Evolutionary conservation across 1,284 basidiomycete species (phyloP).

Genomic region (Apiotrichum montevideense): DNA sequence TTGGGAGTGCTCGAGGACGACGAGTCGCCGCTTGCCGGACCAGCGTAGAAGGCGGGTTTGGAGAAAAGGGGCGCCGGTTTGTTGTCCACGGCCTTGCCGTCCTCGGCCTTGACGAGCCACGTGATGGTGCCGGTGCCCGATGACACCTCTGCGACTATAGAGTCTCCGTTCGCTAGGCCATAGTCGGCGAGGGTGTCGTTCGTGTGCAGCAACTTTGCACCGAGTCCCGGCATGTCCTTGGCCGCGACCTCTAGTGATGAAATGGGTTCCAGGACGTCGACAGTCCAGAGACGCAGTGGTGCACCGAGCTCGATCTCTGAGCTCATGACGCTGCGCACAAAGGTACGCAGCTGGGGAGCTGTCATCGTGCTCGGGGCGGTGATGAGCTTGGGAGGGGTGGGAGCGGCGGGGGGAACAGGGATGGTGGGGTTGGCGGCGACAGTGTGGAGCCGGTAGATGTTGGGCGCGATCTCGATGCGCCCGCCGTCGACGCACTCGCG

Average conservation of each 20-base stretch:
- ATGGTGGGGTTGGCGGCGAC: conserved; percentile 17
- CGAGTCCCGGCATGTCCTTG: conserved; percentile 19
- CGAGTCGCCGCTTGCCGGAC: conserved; percentile 45
- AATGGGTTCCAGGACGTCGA: conserved; percentile 11
- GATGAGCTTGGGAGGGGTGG: conserved; percentile 6
- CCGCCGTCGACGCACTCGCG: conserved; percentile 49
- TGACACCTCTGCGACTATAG: conserved; percentile 35
- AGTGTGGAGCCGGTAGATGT: conserved; percentile 58
- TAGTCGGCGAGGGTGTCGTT: conserved; percentile 16
- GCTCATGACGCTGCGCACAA: conserved; percentile 8
- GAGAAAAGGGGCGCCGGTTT: conserved; percentile 37
- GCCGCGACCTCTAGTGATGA: conserved; percentile 5
- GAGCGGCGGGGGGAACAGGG: conserved; percentile 13
- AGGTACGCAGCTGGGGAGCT: conserved; percentile 4
- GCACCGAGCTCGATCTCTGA: conserved; percentile 1
- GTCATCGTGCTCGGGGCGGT: conserved; percentile 11
- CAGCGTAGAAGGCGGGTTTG: conserved; percentile 35
- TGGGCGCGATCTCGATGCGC: conserved; percentile 71
- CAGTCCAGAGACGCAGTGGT: conserved; percentile 23
- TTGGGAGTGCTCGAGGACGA: conserved; percentile 29
- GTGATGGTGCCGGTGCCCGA: conserved; percentile 1
- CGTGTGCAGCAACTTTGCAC: conserved; percentile 15
- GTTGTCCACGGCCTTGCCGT: conserved; percentile 35
- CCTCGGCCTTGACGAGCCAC: conserved; percentile 30
- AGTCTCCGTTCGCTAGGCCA: conserved; percentile 31